Conservation (phyloP, 192 early-diverging fungal species). For the Linnemannia schmuckeri region DNA sequence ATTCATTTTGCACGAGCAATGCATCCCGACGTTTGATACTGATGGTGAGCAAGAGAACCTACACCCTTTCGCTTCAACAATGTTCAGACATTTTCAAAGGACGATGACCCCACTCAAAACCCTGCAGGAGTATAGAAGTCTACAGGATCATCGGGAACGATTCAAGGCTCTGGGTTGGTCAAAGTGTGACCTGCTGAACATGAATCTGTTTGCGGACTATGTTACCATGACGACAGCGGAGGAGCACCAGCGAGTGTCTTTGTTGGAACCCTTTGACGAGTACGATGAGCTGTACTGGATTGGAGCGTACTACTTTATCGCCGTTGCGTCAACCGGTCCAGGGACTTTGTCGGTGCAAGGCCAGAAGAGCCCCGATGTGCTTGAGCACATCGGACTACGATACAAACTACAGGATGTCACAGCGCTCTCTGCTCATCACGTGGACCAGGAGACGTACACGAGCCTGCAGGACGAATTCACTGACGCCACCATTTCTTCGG, state of each 20-base stretch:
- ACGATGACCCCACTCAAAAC: slow-evolving; percentile 55
- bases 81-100: slow-evolving; percentile 47
- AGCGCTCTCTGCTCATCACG: neutral
- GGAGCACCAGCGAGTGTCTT: slow-evolving; percentile 32
- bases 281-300: slow-evolving; percentile 52
- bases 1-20: slow-evolving; percentile 49
- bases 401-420: slow-evolving; percentile 19
- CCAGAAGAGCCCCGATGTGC: slow-evolving; percentile 32
- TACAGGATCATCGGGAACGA: slow-evolving; percentile 39
- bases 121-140: slow-evolving; percentile 25
- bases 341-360: neutral
- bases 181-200: slow-evolving; percentile 44
- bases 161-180: slow-evolving; percentile 33
- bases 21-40: slow-evolving; percentile 40
- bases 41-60: slow-evolving; percentile 28
- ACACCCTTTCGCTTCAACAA: slow-evolving; percentile 41
- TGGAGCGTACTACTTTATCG: slow-evolving; percentile 49
- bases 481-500: neutral
- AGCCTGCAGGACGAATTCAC: neutral
- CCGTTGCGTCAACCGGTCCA: slow-evolving; percentile 24
- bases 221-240: slow-evolving; percentile 19
- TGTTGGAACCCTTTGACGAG: slow-evolving; percentile 49
- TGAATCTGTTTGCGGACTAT: slow-evolving; percentile 41
- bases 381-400: slow-evolving; percentile 11
- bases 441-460: slow-evolving; percentile 23